Percentiles rank a stretch among this genome's conserved stretches.
These are phyloP conservation scores for Orbilia javanica DNA, from an alignment of 2,329 filamentous ascomycete species.

Conservation along the genomic window DNA sequence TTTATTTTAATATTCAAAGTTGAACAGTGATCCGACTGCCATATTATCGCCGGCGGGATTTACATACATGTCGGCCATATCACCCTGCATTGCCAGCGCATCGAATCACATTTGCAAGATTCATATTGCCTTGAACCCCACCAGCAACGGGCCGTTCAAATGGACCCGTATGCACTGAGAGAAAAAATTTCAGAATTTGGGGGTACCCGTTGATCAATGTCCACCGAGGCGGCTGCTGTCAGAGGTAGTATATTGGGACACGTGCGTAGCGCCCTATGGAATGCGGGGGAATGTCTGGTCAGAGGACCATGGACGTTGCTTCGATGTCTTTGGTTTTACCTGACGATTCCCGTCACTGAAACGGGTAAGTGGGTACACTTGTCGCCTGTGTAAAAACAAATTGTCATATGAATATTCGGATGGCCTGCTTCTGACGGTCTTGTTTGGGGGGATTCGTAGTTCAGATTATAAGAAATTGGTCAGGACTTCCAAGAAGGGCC, in stretches of 20 bases:
- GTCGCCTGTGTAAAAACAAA: not conserved
- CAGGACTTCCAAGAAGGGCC: constrained; percentile 17
- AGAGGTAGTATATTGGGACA: constrained; percentile 11
- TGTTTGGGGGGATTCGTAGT: constrained; percentile 16
- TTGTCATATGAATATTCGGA: not conserved
- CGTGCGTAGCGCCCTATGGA: constrained; percentile 14
- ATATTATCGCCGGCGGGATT: constrained; percentile 1
- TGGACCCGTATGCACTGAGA: not conserved
- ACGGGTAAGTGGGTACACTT: constrained; percentile 16
- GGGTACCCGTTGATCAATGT: constrained; percentile 33
- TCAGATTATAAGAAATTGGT: constrained; percentile 37
- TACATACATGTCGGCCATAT: constrained; percentile 30
- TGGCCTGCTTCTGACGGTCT: not conserved
- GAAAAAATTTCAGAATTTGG: constrained; percentile 6
- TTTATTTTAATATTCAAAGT: constrained; percentile 21
- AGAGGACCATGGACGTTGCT: constrained; percentile 16
- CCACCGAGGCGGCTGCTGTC: constrained; percentile 36
- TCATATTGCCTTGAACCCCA: not conserved
- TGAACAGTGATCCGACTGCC: not conserved
- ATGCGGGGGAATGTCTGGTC: constrained; percentile 24
- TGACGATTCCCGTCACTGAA: constrained; percentile 22
- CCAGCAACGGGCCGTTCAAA: constrained; percentile 1
- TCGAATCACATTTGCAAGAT: constrained; percentile 20
- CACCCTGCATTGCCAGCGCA: constrained; percentile 54
- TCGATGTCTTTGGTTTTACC: constrained; percentile 14